These are phyloP conservation scores for Fusarium sp. DNA, from an alignment of 2,329 filamentous ascomycete genomes.

Conservation along the genomic window DNA sequence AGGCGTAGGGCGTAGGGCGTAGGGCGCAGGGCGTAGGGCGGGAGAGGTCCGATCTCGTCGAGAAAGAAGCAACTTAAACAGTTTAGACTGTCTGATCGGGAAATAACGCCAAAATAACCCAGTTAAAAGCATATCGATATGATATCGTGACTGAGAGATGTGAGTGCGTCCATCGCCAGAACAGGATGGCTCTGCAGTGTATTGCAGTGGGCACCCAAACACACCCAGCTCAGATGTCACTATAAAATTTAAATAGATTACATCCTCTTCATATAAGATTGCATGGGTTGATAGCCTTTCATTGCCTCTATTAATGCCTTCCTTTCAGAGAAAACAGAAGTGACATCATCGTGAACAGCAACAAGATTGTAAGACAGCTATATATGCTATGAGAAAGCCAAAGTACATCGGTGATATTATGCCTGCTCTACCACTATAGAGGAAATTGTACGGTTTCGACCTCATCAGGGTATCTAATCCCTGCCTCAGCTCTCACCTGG, in stretches of 20 bases:
- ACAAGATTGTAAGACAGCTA: not conserved
- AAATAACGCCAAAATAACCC: not conserved
- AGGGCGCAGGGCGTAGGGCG: not conserved
- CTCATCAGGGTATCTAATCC: slow-evolving; percentile 61
- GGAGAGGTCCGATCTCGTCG: not conserved
- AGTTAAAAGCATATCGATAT: not conserved
- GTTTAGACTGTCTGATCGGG: not conserved
- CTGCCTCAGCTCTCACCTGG: slow-evolving; percentile 62
- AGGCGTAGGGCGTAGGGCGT: not conserved
- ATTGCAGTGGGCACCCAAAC: no score
- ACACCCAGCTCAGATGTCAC: no score
- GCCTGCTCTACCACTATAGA: not conserved
- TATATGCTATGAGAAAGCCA: not conserved
- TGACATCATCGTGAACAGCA: not conserved
- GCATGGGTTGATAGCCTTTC: no score
- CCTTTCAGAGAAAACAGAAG: no score
- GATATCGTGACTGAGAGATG: not conserved
- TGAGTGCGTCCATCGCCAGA: not conserved
- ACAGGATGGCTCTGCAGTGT: no score
- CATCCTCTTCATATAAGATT: no score
- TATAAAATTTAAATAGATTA: no score
- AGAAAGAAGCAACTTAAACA: not conserved
- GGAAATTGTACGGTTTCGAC: not conserved
- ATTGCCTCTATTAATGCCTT: no score
- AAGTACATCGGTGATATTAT: not conserved